Evolutionary conservation across 1,139 yeast species (phyloP).

Genomic region (Saccharomyces pastorianus): DNA sequence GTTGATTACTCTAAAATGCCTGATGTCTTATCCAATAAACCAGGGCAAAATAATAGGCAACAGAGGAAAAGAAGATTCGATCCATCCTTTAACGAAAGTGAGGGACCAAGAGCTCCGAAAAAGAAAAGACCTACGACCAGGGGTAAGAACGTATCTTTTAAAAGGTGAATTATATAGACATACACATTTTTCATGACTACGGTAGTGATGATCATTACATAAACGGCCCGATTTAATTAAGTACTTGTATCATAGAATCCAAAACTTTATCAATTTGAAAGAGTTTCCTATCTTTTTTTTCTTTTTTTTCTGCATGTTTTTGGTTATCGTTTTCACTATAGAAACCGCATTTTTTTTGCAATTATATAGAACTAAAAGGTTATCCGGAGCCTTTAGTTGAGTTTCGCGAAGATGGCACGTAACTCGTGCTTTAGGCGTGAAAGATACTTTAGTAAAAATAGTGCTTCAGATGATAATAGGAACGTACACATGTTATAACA

Average conservation of each 20-base stretch:
- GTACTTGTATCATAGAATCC: no score
- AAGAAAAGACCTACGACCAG: constrained; percentile 35
- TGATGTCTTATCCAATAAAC: constrained; percentile 35
- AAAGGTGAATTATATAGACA: constrained; percentile 17
- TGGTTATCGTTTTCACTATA: background rate
- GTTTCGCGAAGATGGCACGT: background rate
- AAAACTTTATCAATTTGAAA: no score
- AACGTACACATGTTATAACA: background rate
- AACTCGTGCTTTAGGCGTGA: background rate
- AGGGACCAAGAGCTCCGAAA: constrained; percentile 47
- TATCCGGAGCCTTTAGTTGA: background rate
- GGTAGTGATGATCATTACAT: background rate
- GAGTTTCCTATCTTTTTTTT: background rate
- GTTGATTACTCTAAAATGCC: constrained; percentile 46
- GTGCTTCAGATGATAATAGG: no score
- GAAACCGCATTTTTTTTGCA: background rate
- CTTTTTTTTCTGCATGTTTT: background rate
- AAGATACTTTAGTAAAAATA: background rate
- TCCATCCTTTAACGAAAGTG: constrained; percentile 44
- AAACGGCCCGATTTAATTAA: background rate
- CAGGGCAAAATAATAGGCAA: constrained; percentile 16
- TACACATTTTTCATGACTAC: background rate
- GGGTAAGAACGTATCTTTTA: constrained; percentile 47
- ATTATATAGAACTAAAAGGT: background rate
- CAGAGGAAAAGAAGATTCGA: constrained; percentile 48